Conservation (phyloP, 169 alveolate genomes). For the Babesia ovis region DNA sequence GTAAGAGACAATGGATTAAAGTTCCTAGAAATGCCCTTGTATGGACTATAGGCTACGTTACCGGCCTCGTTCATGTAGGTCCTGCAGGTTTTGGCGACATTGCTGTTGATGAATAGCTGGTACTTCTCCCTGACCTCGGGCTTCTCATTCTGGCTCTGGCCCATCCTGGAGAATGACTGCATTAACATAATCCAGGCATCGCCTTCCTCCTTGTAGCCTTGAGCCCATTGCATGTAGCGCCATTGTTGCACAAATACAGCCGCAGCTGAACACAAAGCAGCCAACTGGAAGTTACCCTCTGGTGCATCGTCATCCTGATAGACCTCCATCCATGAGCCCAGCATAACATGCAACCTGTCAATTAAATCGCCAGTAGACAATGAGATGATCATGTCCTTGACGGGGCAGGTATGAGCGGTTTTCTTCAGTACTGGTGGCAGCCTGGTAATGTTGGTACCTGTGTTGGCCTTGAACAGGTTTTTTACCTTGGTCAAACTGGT, state of each 20-base stretch:
- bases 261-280: constrained; percentile 53
- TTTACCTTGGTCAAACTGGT: constrained; percentile 36
- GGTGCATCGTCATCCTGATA: constrained; percentile 3
- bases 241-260: constrained; percentile 59
- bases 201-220: constrained; percentile 45
- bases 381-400: constrained; percentile 60
- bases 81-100: constrained; percentile 51
- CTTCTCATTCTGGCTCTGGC: constrained; percentile 36
- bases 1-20: constrained; percentile 41
- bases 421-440: constrained; percentile 61
- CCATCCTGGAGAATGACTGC: constrained; percentile 61
- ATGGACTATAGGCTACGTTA: constrained; percentile 26
- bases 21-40: constrained; percentile 47
- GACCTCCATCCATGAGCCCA: constrained; percentile 19
- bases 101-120: constrained; percentile 48
- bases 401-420: constrained; percentile 46
- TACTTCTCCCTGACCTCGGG: constrained; percentile 21
- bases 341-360: constrained; percentile 46
- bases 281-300: constrained; percentile 47
- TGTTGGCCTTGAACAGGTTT: constrained; percentile 42
- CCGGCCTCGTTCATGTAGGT: constrained; percentile 67
- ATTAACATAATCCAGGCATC: constrained; percentile 49
- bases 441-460: constrained; percentile 57
- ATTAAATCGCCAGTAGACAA: constrained; percentile 55
- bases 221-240: constrained; percentile 49